A percentile compares a stretch with the other conserved stretches of the same genome.
Conservation (phyloP, 1,284 basidiomycete species). For the Moniliella sp. region DNA sequence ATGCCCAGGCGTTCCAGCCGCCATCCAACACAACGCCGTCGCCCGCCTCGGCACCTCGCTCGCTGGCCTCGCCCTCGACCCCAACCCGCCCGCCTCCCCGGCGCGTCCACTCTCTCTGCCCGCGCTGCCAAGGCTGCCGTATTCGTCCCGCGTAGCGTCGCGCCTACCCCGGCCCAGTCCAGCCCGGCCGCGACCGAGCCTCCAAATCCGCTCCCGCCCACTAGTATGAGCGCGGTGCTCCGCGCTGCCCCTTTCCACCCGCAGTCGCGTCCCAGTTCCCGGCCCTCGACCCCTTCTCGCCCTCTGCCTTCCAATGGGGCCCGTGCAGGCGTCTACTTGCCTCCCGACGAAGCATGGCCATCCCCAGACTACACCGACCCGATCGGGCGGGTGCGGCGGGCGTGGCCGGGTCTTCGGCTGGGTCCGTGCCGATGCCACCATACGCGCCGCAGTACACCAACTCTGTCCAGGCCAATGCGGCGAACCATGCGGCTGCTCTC, state of each 20-base stretch:
- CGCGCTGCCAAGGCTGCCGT: slow-evolving; percentile 3
- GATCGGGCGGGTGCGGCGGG: no score
- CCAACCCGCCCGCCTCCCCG: neutral
- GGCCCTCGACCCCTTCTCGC: neutral
- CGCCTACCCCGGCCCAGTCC: no score
- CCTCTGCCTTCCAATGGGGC: neutral
- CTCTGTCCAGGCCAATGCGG: slow-evolving; percentile 21
- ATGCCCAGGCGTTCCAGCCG: no score
- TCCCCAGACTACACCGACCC: no score
- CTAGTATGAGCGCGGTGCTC: neutral
- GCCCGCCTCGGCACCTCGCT: no score
- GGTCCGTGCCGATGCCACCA: no score
- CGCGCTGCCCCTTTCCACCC: slow-evolving; percentile 1
- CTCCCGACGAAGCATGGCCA: no score
- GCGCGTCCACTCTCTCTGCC: neutral
- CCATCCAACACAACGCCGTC: no score
- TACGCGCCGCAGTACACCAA: no score
- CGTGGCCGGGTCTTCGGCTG: no score
- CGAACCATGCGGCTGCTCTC: slow-evolving; percentile 6
- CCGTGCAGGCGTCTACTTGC: slow-evolving; percentile 18
- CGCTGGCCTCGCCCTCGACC: no score
- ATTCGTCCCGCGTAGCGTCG: slow-evolving; percentile 4
- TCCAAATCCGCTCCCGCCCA: slow-evolving; percentile 1
- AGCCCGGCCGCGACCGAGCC: no score
- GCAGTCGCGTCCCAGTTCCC: neutral